Evolutionary conservation across 768 basidiomycete species (phyloP), one percentile per base, ranked within the genome.

Genomic region (Pisolithus sp.): DNA sequence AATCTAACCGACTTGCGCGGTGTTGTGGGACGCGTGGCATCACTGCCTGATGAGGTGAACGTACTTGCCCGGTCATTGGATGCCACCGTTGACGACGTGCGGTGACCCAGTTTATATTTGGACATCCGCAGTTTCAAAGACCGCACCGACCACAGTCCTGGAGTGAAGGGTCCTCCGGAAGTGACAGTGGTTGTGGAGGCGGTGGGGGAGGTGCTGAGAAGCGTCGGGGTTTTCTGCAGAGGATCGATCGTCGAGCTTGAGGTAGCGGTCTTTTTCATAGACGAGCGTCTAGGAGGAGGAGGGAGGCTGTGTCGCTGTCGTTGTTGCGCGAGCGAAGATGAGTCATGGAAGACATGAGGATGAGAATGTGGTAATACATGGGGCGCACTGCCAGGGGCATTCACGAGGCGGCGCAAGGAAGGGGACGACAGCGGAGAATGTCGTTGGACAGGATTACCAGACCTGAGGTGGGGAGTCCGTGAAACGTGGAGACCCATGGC

Each of bases 401-500:
- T 61, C 17, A 70, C 23, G 47, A 18, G 53, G 48, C 53, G 60
- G 34, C 45, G 42, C 42, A 43, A 53, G 20, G 59, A 48, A 10
- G 55, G 57, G 36, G 55, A 52, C 13, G 66, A 50, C 12, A 57
- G 48, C 3, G 59, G 23, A 12, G 59, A 48, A 43, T 62, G 51
- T 24, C 60, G 57, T 10, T 56, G 66, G 39, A 51, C 58, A 13
- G 62, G 47, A 40, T 49, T 57, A 8, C 51, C 31, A 28, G 77
- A 73, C 40, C 81, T 76, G 26, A 88, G 68, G 62, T 88, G 86
- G 4, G 86, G 86, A 1, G 86, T 89, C 36, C 83, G 80, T 6
- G 86, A 88, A 28, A 85, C 70, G 65, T 89, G 86, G 21, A 89
- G 74, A 18, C 86, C 86, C 85, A 89, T 88, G 13, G 84, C 82